Evolutionary conservation across 805 yeast species (phyloP).

Genomic region (Suhomyces canberraensis): DNA sequence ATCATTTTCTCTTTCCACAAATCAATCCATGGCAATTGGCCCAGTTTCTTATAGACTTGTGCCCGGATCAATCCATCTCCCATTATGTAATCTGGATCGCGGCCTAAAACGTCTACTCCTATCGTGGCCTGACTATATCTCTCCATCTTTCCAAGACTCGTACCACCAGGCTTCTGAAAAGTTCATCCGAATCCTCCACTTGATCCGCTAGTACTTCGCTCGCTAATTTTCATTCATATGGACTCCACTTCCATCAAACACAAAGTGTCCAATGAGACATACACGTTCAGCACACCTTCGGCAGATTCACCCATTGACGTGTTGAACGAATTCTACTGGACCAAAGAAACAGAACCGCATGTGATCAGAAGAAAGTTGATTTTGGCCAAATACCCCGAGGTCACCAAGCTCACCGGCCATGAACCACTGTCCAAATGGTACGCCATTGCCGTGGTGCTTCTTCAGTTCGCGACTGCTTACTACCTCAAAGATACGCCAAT

Average conservation of each 20-base stretch:
- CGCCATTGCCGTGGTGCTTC: constrained; percentile 56
- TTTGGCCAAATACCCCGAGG: constrained; percentile 72
- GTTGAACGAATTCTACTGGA: constrained; percentile 76
- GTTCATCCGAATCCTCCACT: too few relatives aligned
- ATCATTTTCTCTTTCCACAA: too few relatives aligned
- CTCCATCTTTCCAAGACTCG: too few relatives aligned
- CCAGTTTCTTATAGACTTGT: too few relatives aligned
- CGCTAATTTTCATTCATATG: too few relatives aligned
- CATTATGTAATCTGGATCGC: too few relatives aligned
- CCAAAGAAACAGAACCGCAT: constrained; percentile 79
- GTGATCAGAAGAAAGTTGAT: constrained; percentile 69
- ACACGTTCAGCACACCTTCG: constrained; percentile 33
- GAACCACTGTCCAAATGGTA: constrained; percentile 85
- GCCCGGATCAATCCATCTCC: too few relatives aligned
- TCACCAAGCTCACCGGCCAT: constrained; percentile 75
- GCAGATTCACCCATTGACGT: constrained; percentile 41
- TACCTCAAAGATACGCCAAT: constrained; percentile 54
- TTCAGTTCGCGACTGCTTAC: constrained; percentile 69
- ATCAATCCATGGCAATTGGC: too few relatives aligned
- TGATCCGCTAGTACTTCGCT: too few relatives aligned
- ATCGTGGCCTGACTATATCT: too few relatives aligned
- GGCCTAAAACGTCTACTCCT: too few relatives aligned
- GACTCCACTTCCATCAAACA: constrained; percentile 21
- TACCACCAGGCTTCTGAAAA: too few relatives aligned
- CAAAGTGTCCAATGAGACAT: constrained; percentile 25